Base-by-base conservation (phyloP, 2,329 filamentous ascomycete species). In the Exophiala alcalophila region DNA sequence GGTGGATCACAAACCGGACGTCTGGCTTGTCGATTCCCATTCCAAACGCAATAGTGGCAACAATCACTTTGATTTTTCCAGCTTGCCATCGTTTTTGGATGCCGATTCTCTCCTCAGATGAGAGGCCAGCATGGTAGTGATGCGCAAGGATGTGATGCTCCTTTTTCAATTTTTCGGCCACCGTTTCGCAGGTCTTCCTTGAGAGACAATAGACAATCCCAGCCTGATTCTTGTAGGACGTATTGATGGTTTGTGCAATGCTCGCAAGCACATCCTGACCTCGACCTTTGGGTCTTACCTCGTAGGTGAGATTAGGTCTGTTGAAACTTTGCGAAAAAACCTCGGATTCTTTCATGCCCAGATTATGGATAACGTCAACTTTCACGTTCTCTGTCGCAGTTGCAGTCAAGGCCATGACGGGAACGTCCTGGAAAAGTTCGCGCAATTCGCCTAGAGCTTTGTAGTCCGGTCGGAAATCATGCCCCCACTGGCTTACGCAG, bases 21-120 rank as follows among this genome's bases (percentile, higher is more conserved):
- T 98, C 85, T 1, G 90, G 80, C 64, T 98, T 98, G 70, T 98
- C 92, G 53, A 98, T 98, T n/a, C 92, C 92, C 92, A 98, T 98
- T 5, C 92, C 92, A 61, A 98, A 98, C 16, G 92, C 92, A 63
- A 98, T 97, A 0, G 92, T 98, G 14, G 92, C 94, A 35, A 98
- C 92, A 29, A 98, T 94, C 23, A 98, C 86, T 55, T 95, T 85
- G 57, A 83, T 78, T 37, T 72, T 68, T 4, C 89, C 88, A 29
- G 68, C 70, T 63, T 98, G 92, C 92, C 92, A 98, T 20, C 80
- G 65, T 47, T 77, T 77, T 63, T 97, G 91, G 4, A 92, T 77
- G 5, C 74, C 62, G 1, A 74, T 72, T 61, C 91, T 91, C 37
- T 85, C 78, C 4, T 76, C 68, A 0, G 83, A 62, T 2, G 79